phyloP scores from a whole-genome alignment of 495 filamentous ascomycete species.

The Usnea hakonensis region DNA sequence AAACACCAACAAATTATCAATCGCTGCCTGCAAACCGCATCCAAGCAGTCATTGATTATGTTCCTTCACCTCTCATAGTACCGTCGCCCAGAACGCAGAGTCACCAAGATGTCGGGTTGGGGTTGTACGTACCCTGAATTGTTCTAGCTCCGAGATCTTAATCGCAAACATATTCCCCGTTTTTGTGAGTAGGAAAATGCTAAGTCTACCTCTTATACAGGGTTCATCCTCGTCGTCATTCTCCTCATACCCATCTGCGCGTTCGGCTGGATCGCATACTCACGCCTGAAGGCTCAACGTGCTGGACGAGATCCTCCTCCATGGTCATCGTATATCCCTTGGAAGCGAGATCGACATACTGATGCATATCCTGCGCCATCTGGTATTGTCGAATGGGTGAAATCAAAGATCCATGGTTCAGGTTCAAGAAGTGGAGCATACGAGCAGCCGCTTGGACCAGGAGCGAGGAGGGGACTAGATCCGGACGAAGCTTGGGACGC shows the following conservation, averaged over 20 bases:
- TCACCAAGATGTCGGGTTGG: conserved; percentile 21
- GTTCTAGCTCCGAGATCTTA: not conserved
- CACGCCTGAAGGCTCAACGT: conserved; percentile 52
- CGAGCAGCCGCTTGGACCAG: conserved; percentile 41
- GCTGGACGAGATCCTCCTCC: conserved; percentile 58
- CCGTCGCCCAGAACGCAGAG: not conserved
- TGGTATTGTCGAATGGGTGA: conserved; percentile 51
- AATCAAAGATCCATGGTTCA: conserved; percentile 42
- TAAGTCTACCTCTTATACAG: not conserved
- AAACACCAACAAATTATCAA: not conserved
- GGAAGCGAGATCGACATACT: conserved; percentile 34
- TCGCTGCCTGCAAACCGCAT: not conserved
- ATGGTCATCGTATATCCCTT: conserved; percentile 54
- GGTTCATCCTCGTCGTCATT: conserved; percentile 35
- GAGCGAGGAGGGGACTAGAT: conserved; percentile 43
- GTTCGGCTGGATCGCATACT: conserved; percentile 46
- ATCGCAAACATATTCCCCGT: not conserved
- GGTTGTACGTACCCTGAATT: conserved; percentile 5
- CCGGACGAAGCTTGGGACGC: conserved; percentile 70
- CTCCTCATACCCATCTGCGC: conserved; percentile 39
- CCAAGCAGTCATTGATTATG: not conserved
- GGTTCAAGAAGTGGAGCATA: conserved; percentile 51
- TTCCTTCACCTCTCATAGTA: not conserved
- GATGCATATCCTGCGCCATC: conserved; percentile 45
- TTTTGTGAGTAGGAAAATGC: not conserved